Evolutionary conservation across 179 eudicot genomes (phyloP).

Genomic region (Sideroxylon spinosum): DNA sequence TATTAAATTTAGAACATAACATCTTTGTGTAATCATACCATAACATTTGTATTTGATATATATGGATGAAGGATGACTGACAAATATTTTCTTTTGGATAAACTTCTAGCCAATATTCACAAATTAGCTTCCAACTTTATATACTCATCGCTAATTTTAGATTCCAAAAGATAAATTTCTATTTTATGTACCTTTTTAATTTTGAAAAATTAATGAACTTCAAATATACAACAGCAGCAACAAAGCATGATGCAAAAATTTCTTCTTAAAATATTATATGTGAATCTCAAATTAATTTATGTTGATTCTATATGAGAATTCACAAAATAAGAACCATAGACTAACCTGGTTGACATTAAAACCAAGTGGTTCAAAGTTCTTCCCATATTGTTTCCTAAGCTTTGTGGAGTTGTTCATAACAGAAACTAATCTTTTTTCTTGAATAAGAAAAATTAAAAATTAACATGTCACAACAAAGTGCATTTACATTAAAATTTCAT

Average conservation of each 20-base stretch:
- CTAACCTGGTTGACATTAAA: constrained; percentile 78
- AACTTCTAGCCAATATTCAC: not conserved
- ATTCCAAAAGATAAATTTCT: no score
- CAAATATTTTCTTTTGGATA: not conserved
- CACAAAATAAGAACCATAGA: constrained; percentile 7
- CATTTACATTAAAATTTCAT: not conserved
- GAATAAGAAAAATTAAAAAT: constrained; percentile 5
- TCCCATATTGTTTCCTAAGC: constrained; percentile 92
- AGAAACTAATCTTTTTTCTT: constrained; percentile 92
- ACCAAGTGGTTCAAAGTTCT: constrained; percentile 93
- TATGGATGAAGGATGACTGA: not conserved
- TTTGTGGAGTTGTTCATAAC: constrained; percentile 98
- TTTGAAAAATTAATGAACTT: constrained; percentile 79
- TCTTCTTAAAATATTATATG: constrained; percentile 68
- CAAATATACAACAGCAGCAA: constrained; percentile 94
- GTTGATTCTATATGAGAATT: not conserved
- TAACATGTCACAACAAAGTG: not conserved
- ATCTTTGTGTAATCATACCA: no score
- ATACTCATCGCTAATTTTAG: not conserved
- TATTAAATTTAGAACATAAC: no score
- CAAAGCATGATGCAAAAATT: constrained; percentile 93
- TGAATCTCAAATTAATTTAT: constrained; percentile 9
- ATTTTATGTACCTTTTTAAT: constrained; percentile 62
- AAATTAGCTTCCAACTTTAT: constrained; percentile 1
- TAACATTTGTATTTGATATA: no score